Conservation (phyloP, 495 filamentous ascomycete species). For the Pseudevernia furfuracea region DNA sequence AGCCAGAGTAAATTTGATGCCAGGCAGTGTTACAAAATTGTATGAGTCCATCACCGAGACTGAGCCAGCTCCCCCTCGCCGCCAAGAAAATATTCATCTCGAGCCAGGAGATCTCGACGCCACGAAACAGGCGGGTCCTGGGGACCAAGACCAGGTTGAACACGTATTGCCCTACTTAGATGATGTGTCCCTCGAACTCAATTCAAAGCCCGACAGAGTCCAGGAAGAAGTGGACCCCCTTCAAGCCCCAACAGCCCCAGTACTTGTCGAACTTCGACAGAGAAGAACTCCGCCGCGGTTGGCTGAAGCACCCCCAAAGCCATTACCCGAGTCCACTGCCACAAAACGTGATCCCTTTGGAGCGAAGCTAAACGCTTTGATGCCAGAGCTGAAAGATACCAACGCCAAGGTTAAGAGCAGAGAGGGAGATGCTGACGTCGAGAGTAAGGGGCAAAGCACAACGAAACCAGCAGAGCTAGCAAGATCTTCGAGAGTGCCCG, state of each 20-base stretch:
- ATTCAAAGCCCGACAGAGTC: background rate
- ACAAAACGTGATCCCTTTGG: conserved; percentile 6
- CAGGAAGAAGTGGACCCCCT: background rate
- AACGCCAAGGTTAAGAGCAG: background rate
- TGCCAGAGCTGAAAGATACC: background rate
- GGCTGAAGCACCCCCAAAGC: background rate
- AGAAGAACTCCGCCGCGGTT: background rate
- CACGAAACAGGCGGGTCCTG: background rate
- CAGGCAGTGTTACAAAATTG: background rate
- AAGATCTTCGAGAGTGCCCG: background rate
- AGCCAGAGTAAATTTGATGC: background rate
- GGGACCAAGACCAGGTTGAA: background rate
- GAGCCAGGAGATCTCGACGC: background rate
- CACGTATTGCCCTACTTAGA: background rate
- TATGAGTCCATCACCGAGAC: background rate
- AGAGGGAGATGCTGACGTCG: background rate
- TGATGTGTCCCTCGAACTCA: background rate
- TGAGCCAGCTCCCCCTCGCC: background rate
- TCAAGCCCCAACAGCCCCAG: background rate
- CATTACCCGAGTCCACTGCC: background rate
- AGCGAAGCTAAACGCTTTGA: background rate
- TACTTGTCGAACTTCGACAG: background rate
- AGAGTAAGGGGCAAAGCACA: background rate
- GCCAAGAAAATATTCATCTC: background rate
- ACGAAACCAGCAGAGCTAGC: no score